Conservation (phyloP, 1,284 basidiomycete species). For the Rhizopogon parksii region DNA sequence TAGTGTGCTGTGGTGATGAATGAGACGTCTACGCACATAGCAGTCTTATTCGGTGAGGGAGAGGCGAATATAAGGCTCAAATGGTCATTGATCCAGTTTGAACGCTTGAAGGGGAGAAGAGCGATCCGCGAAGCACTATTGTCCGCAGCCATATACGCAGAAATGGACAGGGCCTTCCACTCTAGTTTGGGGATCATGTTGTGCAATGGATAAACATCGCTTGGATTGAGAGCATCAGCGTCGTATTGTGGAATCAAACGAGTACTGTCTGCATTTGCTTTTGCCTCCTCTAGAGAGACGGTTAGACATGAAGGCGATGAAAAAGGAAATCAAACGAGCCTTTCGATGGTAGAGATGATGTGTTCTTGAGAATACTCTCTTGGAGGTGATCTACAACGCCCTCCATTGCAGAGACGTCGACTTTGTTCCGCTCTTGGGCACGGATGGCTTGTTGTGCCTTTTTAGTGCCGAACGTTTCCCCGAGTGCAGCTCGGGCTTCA, state of each 20-base stretch:
- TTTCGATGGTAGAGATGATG: constrained; percentile 56
- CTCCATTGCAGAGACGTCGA: constrained; percentile 82
- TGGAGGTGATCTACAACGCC: constrained; percentile 73
- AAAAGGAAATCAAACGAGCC: constrained; percentile 36
- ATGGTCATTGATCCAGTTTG: constrained; percentile 64
- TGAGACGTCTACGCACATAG: constrained; percentile 39
- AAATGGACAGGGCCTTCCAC: constrained; percentile 57
- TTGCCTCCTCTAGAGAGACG: constrained; percentile 50
- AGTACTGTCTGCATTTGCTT: constrained; percentile 50
- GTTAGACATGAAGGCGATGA: neutral
- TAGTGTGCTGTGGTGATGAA: neutral
- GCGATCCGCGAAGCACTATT: constrained; percentile 44
- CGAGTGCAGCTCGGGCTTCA: constrained; percentile 70
- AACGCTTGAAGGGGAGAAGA: constrained; percentile 56
- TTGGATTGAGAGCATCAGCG: constrained; percentile 52
- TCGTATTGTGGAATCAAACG: constrained; percentile 75
- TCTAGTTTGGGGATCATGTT: constrained; percentile 73
- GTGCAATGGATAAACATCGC: constrained; percentile 72
- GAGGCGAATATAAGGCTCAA: constrained; percentile 38
- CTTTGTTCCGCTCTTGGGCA: constrained; percentile 78
- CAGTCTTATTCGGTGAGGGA: constrained; percentile 47
- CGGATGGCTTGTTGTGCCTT: constrained; percentile 84
- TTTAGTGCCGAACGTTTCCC: constrained; percentile 88
- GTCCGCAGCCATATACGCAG: constrained; percentile 45
- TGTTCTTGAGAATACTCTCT: constrained; percentile 70